Base-by-base conservation (phyloP, 192 early-diverging fungal species). In the Mortierella antarctica region DNA sequence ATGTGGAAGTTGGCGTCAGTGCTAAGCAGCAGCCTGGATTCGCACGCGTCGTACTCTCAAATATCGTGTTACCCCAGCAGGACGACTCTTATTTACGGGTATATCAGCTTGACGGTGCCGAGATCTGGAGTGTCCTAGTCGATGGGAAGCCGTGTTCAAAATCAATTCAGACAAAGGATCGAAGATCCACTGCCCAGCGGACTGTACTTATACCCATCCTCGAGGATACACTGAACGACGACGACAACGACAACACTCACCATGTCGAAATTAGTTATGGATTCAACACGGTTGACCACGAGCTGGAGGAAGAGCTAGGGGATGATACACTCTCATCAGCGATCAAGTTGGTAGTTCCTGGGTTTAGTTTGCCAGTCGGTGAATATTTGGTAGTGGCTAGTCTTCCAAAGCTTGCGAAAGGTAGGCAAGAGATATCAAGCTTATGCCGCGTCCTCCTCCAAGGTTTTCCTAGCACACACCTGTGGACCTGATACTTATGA, bases 221-320 rank as follows among this genome's bases (percentile, higher is more conserved):
- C 2, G 65, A 64, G 48, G 70, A 62, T 23, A 45, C 65, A 2
- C 13, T 53, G 15, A 31, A 31, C 31, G 31, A 31, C 31, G 45
- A 55, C 20, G 67, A 80, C 6, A 57, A 17, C 7, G 65, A 80
- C 20, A 54, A 55, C 8, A 51, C 45, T 6, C 77, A 80, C 31
- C 70, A 67, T 20, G 54, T 80, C 15, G 77, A 80, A 54, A 68
- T 80, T 7, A 80, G 77, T 42, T 80, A 80, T 20, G 77, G 77
- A 51, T 80, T 80, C 49, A 65, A 71, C 45, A 67, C 77, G 0
- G 42, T 71, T 20, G 65, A 78, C 15, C 68, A 56, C 12, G 58
- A 68, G 18, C 57, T 40, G 14, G 65, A 68, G 12, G 65, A 75
- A 15, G 63, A 50, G 6, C 49, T 31, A 39, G 57, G 49, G 5